Evolutionary conservation across 192 early-diverging fungal genomes (phyloP), one percentile per base, ranked within the genome.

Genomic region (Phycomyces blakesleeanus): DNA sequence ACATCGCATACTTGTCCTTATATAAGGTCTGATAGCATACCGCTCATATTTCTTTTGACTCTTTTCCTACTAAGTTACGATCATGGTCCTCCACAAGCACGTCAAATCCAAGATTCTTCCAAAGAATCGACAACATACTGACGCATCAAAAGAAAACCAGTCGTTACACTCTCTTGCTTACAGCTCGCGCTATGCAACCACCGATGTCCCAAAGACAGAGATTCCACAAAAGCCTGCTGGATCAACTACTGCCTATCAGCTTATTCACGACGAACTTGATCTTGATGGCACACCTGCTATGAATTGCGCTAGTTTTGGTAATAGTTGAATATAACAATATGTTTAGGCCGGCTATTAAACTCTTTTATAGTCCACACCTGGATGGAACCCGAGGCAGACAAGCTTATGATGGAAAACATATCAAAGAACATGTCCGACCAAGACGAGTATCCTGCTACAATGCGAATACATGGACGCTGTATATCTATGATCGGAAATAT

Each of bases 301-400:
- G 61, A 88, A 85, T 71, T 78, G 83, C 64, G 83, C 81, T 3
- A 78, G 75, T 22, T 83, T 85, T 68, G 20, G 76, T 79, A 69
- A 27, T 50, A 4, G 0, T 21, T 10, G 39, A 34, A n/a, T 8
- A 27, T 27, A 51, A 7, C 29, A 34, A 34, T 34, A 5, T 34
- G 7, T 7, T 7, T 34, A 5, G 29, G 29, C 29, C 7, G 7
- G 29, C 29, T 34, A 7, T 7, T 3, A 20, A 22, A 29, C 29
- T 0, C 38, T 25, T 22, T 40, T 7, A 59, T 47, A 47, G 84
- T 89, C 29, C 83, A 83, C 9, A 88, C 88, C 18, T 88, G 82
- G 81, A 89, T 89, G 88, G 88, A 89, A 66, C 83, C 81, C 2
- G 82, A 88, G 68, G 83, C 81, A 10, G 80, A 86, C 14, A 79